A percentile compares a stretch with the other conserved stretches of the same genome.
Conservation (phyloP, 2,329 filamentous ascomycete species). For the Epichloe amarillans region DNA sequence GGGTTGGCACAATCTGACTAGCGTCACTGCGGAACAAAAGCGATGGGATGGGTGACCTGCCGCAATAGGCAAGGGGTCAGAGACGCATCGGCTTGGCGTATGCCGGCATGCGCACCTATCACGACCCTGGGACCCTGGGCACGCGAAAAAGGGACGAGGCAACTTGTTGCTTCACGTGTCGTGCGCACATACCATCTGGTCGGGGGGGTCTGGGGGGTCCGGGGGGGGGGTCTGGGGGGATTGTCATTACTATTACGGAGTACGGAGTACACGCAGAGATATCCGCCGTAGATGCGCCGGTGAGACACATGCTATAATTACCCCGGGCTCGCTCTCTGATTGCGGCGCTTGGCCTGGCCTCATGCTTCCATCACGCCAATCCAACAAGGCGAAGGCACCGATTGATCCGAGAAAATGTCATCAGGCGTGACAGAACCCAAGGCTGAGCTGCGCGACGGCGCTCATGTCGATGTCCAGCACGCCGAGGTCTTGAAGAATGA, state of each 20-base stretch:
- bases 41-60: not conserved
- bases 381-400: not conserved
- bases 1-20: not conserved
- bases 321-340: too few relatives aligned
- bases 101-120: not conserved
- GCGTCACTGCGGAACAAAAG: not conserved
- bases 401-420: not conserved
- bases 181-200: not conserved
- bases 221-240: too few relatives aligned
- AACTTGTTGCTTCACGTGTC: not conserved
- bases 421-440: conserved; percentile 1
- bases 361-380: not conserved
- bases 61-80: too few relatives aligned
- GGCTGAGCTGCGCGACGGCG: not conserved
- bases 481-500: conserved; percentile 21
- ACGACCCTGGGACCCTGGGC: not conserved
- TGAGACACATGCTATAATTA: not conserved
- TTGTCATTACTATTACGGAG: too few relatives aligned
- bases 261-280: not conserved
- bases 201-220: not conserved
- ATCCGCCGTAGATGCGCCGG: not conserved
- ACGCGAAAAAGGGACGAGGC: not conserved
- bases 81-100: not conserved
- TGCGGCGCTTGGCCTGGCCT: not conserved
- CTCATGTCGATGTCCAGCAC: conserved; percentile 17